A percentile compares a stretch with the other conserved stretches of the same genome.
Conservation (phyloP, 129 eudicot genomes). For the Scalesia atractyloides region DNA sequence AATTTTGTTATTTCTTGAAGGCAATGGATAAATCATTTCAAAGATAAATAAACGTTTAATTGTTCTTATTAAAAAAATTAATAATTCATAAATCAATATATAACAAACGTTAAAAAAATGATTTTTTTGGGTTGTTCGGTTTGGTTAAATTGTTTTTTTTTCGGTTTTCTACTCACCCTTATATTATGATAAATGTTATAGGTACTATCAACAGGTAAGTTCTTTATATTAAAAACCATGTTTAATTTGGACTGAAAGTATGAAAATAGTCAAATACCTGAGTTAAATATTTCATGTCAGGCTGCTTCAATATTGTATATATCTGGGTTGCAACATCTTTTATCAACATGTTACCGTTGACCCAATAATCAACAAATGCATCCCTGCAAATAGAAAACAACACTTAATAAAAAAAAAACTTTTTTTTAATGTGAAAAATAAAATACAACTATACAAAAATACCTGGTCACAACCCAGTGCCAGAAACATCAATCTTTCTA, state of each 20-base stretch:
- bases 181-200: neutral
- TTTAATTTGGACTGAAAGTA: neutral
- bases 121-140: too few species aligned
- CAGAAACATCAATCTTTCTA: conserved; percentile 60
- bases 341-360: conserved; percentile 76
- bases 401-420: neutral
- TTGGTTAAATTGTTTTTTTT: too few species aligned
- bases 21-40: too few species aligned
- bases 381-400: conserved; percentile 46
- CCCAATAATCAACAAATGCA: conserved; percentile 92
- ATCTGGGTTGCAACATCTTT: conserved; percentile 78
- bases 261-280: conserved; percentile 48
- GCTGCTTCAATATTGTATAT: conserved; percentile 74
- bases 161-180: too few species aligned
- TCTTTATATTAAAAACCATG: neutral
- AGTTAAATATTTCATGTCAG: conserved; percentile 60
- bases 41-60: too few species aligned
- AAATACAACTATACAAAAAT: conserved; percentile 7
- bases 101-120: too few species aligned
- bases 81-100: too few species aligned
- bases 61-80: too few species aligned
- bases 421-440: neutral
- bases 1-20: too few species aligned
- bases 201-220: neutral
- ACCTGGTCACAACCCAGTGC: conserved; percentile 87